These are phyloP conservation scores for Phytophthora vignae DNA, from an alignment of 352 stramenopile genomes.

Conservation along the genomic window DNA sequence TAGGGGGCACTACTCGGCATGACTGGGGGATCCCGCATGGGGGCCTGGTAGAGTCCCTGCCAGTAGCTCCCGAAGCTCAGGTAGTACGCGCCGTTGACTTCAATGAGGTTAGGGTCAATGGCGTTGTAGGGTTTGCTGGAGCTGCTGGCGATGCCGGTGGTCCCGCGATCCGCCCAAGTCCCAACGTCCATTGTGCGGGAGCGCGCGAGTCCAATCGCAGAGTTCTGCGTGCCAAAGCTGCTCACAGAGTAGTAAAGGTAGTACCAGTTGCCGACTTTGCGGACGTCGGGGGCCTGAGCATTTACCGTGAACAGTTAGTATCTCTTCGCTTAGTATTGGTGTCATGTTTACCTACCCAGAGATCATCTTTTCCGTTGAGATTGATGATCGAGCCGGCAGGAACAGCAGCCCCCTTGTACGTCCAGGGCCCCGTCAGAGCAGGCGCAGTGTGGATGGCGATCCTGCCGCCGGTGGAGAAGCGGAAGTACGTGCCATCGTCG, in stretches of 20 bases:
- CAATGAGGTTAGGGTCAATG: constrained; percentile 56
- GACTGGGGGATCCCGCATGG: constrained; percentile 29
- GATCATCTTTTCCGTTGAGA: constrained; percentile 45
- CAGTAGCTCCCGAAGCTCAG: constrained; percentile 55
- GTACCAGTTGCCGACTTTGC: constrained; percentile 54
- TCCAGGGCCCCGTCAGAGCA: constrained; percentile 46
- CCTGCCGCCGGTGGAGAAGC: constrained; percentile 52
- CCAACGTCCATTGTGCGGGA: constrained; percentile 51
- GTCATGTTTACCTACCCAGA: constrained; percentile 34
- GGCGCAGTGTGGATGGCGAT: constrained; percentile 51
- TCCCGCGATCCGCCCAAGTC: constrained; percentile 50
- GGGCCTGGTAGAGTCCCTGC: constrained; percentile 38
- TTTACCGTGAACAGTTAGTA: neutral
- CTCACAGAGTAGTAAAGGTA: constrained; percentile 70
- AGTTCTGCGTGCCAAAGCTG: constrained; percentile 52
- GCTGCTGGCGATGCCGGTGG: constrained; percentile 38
- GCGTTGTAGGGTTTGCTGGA: constrained; percentile 51
- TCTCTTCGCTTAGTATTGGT: neutral
- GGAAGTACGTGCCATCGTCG: constrained; percentile 53
- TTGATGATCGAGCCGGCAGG: constrained; percentile 53
- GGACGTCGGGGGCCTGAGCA: constrained; percentile 45
- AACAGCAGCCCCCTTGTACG: constrained; percentile 46
- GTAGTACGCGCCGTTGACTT: constrained; percentile 37
- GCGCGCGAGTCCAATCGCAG: constrained; percentile 48
- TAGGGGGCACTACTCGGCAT: constrained; percentile 10